phyloP scores from a whole-genome alignment of 495 filamentous ascomycete genomes.

The Penicillium alfredii region DNA sequence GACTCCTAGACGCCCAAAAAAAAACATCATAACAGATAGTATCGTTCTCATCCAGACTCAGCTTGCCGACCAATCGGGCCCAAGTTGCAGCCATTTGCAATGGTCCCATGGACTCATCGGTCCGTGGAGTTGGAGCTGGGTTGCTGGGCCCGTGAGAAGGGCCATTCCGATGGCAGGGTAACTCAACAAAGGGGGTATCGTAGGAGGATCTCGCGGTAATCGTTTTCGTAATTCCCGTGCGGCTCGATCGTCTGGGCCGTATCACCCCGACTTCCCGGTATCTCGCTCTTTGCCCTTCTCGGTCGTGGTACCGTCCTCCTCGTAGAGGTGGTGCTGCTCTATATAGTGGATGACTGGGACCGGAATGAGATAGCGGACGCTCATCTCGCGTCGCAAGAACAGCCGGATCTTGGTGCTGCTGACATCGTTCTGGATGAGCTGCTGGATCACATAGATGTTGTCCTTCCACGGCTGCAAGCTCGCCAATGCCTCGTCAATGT shows the following conservation, averaged over 20 bases:
- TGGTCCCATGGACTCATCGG: too few species aligned
- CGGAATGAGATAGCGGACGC: slow-evolving; percentile 61
- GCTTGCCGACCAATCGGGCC: too few species aligned
- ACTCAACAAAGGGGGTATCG: slow-evolving; percentile 27
- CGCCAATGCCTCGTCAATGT: slow-evolving; percentile 75
- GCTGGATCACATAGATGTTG: slow-evolving; percentile 83
- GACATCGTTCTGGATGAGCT: slow-evolving; percentile 86
- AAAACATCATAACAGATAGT: slow-evolving; percentile 13
- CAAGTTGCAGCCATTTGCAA: too few species aligned
- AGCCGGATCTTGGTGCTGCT: slow-evolving; percentile 84
- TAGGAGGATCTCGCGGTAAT: slow-evolving; percentile 19
- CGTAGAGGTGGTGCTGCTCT: slow-evolving; percentile 65
- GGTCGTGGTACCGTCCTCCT: slow-evolving; percentile 49
- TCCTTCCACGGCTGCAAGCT: slow-evolving; percentile 64
- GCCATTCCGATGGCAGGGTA: too few species aligned
- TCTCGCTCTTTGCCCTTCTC: slow-evolving; percentile 37
- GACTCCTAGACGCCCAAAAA: slow-evolving; percentile 17
- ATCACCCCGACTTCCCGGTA: slow-evolving; percentile 17
- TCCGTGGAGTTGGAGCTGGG: too few species aligned
- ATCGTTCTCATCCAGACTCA: slow-evolving; percentile 8
- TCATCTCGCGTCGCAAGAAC: slow-evolving; percentile 76
- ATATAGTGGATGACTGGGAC: slow-evolving; percentile 72
- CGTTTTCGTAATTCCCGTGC: slow-evolving; percentile 10
- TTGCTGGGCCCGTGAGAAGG: too few species aligned
- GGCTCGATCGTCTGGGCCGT: not conserved